A percentile compares a stretch with the other conserved stretches of the same genome.
These are phyloP conservation scores for Mycena rebaudengoi DNA, from an alignment of 768 basidiomycete species.

Conservation along the genomic window DNA sequence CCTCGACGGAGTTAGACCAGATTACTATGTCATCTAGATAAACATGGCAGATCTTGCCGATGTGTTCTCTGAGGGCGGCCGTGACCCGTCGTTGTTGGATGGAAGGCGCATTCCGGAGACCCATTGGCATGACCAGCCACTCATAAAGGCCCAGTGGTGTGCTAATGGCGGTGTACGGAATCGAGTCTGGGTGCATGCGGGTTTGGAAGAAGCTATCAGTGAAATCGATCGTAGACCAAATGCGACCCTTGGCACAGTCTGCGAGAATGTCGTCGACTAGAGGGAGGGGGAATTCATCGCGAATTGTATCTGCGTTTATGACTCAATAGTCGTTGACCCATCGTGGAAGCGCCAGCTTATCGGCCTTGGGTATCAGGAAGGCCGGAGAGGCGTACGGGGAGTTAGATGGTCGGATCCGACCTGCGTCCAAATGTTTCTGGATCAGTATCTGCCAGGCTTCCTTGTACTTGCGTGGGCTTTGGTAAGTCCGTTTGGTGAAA, in stretches of 20 bases:
- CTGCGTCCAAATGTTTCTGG: conserved; percentile 37
- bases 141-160: too few relatives aligned
- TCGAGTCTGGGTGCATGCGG: conserved; percentile 34
- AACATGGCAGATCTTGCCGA: conserved; percentile 53
- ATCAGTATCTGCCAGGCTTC: conserved; percentile 38
- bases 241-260: conserved; percentile 43
- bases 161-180: too few relatives aligned
- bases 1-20: conserved; percentile 46
- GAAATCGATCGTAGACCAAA: conserved; percentile 50
- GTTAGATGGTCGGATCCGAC: conserved; percentile 33
- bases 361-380: conserved; percentile 42
- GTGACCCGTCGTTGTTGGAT: conserved; percentile 44
- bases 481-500: conserved; percentile 28
- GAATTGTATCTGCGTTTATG: conserved; percentile 32
- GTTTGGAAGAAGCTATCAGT: conserved; percentile 52
- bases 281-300: conserved; percentile 32
- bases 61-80: conserved; percentile 35
- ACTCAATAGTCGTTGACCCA: conserved; percentile 41
- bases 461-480: conserved; percentile 40
- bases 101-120: conserved; percentile 42
- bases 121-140: too few relatives aligned
- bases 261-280: too few relatives aligned
- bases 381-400: conserved; percentile 37
- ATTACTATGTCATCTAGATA: conserved; percentile 57
- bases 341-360: conserved; percentile 29